Evolutionary conservation across 257 asterid genomes (phyloP).

Genomic region (Misopates orontium): DNA sequence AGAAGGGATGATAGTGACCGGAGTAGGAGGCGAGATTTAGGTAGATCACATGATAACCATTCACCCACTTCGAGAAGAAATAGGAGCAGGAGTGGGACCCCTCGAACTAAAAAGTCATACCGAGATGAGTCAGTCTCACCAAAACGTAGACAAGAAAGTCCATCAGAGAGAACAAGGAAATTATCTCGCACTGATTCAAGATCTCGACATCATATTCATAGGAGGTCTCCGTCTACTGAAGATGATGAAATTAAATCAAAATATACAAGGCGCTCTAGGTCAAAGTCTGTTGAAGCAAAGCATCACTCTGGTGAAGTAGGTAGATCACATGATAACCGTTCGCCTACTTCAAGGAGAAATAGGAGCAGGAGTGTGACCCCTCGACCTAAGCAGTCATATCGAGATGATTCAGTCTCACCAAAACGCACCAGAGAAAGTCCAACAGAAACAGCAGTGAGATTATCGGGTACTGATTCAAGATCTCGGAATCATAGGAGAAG

Average conservation of each 20-base stretch:
- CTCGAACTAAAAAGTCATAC: slow-evolving; percentile 56
- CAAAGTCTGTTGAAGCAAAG: slow-evolving; percentile 68
- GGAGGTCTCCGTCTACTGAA: slow-evolving; percentile 62
- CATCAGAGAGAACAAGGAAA: slow-evolving; percentile 52
- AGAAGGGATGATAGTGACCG: slow-evolving; percentile 61
- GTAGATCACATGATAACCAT: slow-evolving; percentile 53
- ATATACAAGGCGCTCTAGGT: slow-evolving; percentile 67
- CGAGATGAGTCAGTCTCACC: slow-evolving; percentile 68
- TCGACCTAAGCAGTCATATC: slow-evolving; percentile 51
- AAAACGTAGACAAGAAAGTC: slow-evolving; percentile 50
- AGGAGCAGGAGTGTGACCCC: slow-evolving; percentile 84
- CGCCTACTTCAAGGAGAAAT: slow-evolving; percentile 68
- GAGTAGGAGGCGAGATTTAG: slow-evolving; percentile 53
- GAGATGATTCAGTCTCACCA: slow-evolving; percentile 65
- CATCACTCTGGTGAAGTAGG: slow-evolving; percentile 50
- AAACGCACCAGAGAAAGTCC: slow-evolving; percentile 54
- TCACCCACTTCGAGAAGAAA: slow-evolving; percentile 68
- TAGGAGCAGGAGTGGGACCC: slow-evolving; percentile 78
- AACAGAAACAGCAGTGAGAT: slow-evolving; percentile 49
- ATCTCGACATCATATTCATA: slow-evolving; percentile 55
- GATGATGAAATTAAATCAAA: slow-evolving; percentile 61
- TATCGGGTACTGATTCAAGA: slow-evolving; percentile 51
- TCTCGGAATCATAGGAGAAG: slow-evolving; percentile 56
- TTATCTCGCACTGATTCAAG: slow-evolving; percentile 57
- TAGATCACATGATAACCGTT: slow-evolving; percentile 53